Conservation (phyloP, 2,329 filamentous ascomycete species). For the Aspergillus costaricaensis region DNA sequence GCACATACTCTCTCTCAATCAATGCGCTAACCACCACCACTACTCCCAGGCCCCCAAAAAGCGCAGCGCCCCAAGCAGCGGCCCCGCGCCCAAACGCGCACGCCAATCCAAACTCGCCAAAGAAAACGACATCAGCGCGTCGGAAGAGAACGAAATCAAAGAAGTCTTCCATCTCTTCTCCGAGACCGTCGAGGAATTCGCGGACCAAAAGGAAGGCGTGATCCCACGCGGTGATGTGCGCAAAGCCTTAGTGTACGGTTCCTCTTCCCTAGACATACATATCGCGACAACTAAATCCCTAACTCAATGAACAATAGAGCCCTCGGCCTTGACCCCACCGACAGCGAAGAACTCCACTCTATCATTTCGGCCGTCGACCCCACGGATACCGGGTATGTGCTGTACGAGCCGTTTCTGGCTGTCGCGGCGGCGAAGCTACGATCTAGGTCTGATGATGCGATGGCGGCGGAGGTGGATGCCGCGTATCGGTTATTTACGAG, state of each 20-base stretch:
- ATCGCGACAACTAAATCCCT: neutral
- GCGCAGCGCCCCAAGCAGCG: slow-evolving; percentile 29
- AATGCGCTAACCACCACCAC: neutral
- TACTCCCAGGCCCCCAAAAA: slow-evolving; percentile 40
- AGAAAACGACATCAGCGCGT: slow-evolving; percentile 80
- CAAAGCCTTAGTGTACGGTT: slow-evolving; percentile 69
- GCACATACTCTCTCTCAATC: neutral
- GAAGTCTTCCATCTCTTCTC: slow-evolving; percentile 87
- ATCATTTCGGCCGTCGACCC: slow-evolving; percentile 84
- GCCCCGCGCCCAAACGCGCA: slow-evolving; percentile 37
- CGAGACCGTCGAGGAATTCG: slow-evolving; percentile 57
- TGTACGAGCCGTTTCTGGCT: slow-evolving; percentile 79
- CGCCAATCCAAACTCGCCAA: slow-evolving; percentile 87
- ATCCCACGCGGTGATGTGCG: slow-evolving; percentile 68
- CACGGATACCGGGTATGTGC: slow-evolving; percentile 72
- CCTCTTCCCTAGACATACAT: slow-evolving; percentile 1
- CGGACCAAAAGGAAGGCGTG: slow-evolving; percentile 71
- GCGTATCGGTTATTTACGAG: slow-evolving; percentile 80
- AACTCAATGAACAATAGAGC: slow-evolving; percentile 56
- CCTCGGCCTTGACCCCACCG: slow-evolving; percentile 71
- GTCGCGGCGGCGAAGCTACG: slow-evolving; percentile 86
- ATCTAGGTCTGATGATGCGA: slow-evolving; percentile 53
- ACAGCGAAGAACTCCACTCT: slow-evolving; percentile 68
- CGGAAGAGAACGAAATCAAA: slow-evolving; percentile 85
- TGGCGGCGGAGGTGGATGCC: slow-evolving; percentile 72